Percentiles rank a stretch among this genome's conserved stretches.
Evolutionary conservation across 805 yeast genomes (phyloP).

Genomic region (Pichia membranifaciens): DNA sequence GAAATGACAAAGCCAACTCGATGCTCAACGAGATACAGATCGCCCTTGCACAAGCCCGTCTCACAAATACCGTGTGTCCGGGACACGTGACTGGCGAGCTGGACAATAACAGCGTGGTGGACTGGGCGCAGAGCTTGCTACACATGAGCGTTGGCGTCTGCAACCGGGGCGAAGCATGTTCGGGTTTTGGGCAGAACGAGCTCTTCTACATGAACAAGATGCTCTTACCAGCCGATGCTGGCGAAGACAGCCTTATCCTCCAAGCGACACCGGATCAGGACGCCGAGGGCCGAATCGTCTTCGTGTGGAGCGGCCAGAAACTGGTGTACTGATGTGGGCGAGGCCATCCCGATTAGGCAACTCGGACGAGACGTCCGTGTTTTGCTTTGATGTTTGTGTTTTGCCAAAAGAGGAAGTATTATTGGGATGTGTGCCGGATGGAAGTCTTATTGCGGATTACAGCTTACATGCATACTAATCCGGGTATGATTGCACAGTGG

Average conservation of each 20-base stretch:
- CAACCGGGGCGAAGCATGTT: not conserved
- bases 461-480: no score
- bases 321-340: not conserved
- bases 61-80: not conserved
- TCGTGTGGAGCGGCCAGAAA: not conserved
- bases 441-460: no score
- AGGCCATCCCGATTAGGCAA: conserved; percentile 1
- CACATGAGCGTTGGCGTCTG: not conserved
- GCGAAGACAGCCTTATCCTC: no score
- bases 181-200: not conserved
- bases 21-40: not conserved
- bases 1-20: not conserved
- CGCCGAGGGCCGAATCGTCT: not conserved
- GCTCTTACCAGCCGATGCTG: no score
- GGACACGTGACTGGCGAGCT: not conserved
- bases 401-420: conserved; percentile 10
- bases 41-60: not conserved
- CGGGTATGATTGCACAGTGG: no score
- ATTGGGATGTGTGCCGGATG: not conserved
- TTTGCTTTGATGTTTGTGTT: conserved; percentile 1
- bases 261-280: not conserved
- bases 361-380: not conserved
- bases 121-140: not conserved
- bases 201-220: not conserved
- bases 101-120: not conserved